Evolutionary conservation across 108 stramenopile genomes (phyloP).

Genomic region (Chaetoceros tenuissimus): DNA sequence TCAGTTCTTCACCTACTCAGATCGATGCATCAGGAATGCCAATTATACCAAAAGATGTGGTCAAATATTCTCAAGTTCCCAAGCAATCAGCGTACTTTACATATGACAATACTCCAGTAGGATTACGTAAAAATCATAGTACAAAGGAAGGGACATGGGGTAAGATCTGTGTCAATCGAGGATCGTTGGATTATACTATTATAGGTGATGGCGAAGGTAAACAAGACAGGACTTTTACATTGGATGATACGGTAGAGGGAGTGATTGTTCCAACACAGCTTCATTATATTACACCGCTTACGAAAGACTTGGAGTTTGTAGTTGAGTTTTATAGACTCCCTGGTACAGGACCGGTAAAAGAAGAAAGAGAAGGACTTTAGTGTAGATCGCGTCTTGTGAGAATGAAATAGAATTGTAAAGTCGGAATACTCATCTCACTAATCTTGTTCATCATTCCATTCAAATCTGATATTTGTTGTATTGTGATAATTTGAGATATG

Average conservation of each 20-base stretch:
- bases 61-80: slow-evolving; percentile 40
- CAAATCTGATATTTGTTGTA: no score
- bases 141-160: slow-evolving; percentile 62
- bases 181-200: slow-evolving; percentile 29
- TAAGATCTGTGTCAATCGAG: slow-evolving; percentile 25
- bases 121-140: slow-evolving; percentile 31
- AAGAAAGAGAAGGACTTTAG: slow-evolving; percentile 30
- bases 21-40: slow-evolving; percentile 31
- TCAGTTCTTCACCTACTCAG: no score
- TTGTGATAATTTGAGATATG: no score
- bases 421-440: no score
- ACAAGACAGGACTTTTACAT: background rate
- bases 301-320: slow-evolving; percentile 41
- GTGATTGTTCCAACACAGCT: slow-evolving; percentile 30
- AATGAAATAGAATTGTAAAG: no score
- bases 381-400: no score
- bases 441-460: no score
- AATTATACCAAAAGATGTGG: slow-evolving; percentile 24
- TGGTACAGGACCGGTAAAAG: slow-evolving; percentile 36
- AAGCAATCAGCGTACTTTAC: slow-evolving; percentile 16
- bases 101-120: slow-evolving; percentile 25
- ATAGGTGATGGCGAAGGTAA: slow-evolving; percentile 4
- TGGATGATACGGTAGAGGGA: slow-evolving; percentile 7
- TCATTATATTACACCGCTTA: slow-evolving; percentile 32
- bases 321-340: slow-evolving; percentile 45